A percentile compares a stretch with the other conserved stretches of the same genome.
Evolutionary conservation across 208 protist genomes (phyloP).

Genomic region (Wallacemonas sp.): DNA sequence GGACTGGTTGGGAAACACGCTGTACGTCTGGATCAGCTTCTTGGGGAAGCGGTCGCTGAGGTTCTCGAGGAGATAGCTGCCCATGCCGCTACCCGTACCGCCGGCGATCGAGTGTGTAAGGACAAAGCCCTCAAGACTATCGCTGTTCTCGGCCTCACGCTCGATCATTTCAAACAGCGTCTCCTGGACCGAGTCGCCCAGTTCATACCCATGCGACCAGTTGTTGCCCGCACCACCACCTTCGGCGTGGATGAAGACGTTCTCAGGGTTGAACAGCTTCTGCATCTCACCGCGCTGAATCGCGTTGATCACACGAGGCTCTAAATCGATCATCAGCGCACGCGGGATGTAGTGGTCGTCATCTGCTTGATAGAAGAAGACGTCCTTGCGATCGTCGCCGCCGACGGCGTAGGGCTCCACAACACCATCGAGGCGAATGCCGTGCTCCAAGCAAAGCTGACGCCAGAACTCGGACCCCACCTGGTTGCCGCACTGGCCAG

Average conservation of each 20-base stretch:
- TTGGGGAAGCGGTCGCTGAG: constrained; percentile 98
- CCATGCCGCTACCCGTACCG: constrained; percentile 99
- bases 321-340: constrained; percentile 98
- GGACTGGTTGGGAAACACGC: constrained; percentile 96
- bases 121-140: constrained; percentile 98
- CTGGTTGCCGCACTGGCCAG: constrained; percentile 97
- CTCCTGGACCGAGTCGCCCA: constrained; percentile 91
- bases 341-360: constrained; percentile 99
- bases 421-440: constrained; percentile 95
- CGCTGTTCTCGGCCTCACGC: constrained; percentile 98
- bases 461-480: constrained; percentile 99
- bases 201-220: constrained; percentile 97
- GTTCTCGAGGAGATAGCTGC: constrained; percentile 98
- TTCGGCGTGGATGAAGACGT: constrained; percentile 96
- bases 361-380: constrained; percentile 99
- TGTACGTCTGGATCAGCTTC: constrained; percentile 99
- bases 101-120: constrained; percentile 99
- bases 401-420: constrained; percentile 94
- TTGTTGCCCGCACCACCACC: constrained; percentile 99
- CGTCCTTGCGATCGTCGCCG: constrained; percentile 98
- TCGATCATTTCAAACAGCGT: constrained; percentile 99
- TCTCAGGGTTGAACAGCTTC: constrained; percentile 99
- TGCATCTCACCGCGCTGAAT: constrained; percentile 93
- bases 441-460: constrained; percentile 98
- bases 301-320: constrained; percentile 97